These are phyloP conservation scores for Aspergillus cejpii DNA, from an alignment of 2,329 filamentous ascomycete genomes.

Conservation along the genomic window DNA sequence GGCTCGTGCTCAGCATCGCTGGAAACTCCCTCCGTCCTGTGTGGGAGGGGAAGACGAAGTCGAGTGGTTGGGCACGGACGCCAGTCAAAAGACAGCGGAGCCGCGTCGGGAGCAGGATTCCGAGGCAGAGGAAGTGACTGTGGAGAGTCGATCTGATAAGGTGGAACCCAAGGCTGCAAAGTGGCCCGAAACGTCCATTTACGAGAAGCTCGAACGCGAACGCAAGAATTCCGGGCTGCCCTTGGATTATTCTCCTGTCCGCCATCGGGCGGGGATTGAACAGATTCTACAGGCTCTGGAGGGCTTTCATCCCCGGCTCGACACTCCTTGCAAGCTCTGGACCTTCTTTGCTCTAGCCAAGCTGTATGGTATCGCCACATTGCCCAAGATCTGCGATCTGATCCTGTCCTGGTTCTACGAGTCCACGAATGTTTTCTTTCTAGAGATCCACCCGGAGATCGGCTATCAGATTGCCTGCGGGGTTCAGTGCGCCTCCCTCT, in stretches of 20 bases:
- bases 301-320: constrained; percentile 49
- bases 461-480: constrained; percentile 51
- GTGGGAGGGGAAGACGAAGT: constrained; percentile 48
- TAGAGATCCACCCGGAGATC: constrained; percentile 59
- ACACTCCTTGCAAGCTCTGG: constrained; percentile 61
- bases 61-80: constrained; percentile 7
- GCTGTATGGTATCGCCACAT: constrained; percentile 45
- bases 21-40: constrained; percentile 33
- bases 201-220: background rate
- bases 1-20: constrained; percentile 42
- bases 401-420: constrained; percentile 56
- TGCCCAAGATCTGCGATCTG: constrained; percentile 37
- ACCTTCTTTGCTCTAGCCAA: constrained; percentile 59
- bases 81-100: background rate
- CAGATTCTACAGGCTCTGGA: constrained; percentile 55
- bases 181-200: background rate
- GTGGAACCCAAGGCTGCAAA: background rate
- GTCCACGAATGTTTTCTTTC: constrained; percentile 50
- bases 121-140: background rate
- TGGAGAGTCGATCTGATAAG: background rate
- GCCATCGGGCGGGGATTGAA: constrained; percentile 59
- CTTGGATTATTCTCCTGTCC: constrained; percentile 56
- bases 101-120: too few relatives aligned
- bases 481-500: constrained; percentile 31
- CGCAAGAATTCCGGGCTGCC: constrained; percentile 14